Percentiles rank a stretch among this genome's conserved stretches.
These are phyloP conservation scores for Podaxis rugospora DNA, from an alignment of 768 basidiomycete genomes.

Conservation along the genomic window DNA sequence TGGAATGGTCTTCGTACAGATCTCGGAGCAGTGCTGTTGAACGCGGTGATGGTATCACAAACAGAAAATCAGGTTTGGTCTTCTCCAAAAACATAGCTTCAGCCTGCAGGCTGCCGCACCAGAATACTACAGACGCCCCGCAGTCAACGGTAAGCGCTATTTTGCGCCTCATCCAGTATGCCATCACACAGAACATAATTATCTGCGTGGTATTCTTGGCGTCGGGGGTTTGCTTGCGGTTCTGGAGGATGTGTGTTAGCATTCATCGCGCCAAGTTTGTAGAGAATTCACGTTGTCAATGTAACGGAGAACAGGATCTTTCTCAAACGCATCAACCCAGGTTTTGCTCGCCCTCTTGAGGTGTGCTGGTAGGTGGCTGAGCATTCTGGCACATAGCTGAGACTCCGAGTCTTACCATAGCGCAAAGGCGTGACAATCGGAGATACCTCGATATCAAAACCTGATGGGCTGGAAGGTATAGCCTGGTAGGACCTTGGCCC, in stretches of 20 bases:
- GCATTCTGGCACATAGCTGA: neutral
- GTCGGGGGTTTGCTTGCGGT: slow-evolving; percentile 9
- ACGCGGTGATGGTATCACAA: neutral
- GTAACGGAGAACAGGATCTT: slow-evolving; percentile 19
- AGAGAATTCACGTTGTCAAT: slow-evolving; percentile 13
- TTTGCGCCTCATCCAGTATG: slow-evolving; percentile 13
- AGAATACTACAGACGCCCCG: slow-evolving; percentile 16
- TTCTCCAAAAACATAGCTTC: neutral
- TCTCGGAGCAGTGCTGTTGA: neutral
- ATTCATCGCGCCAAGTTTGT: neutral
- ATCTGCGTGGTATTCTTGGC: slow-evolving; percentile 8
- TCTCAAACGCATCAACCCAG: slow-evolving; percentile 18
- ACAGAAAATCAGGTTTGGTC: neutral
- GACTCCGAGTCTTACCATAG: neutral
- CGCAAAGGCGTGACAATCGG: slow-evolving; percentile 12
- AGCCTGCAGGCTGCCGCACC: slow-evolving; percentile 10
- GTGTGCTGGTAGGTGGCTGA: slow-evolving; percentile 13
- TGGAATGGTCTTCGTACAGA: neutral
- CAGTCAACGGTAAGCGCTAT: slow-evolving; percentile 18
- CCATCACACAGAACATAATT: slow-evolving; percentile 13
- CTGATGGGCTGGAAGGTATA: neutral
- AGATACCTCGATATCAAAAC: slow-evolving; percentile 2
- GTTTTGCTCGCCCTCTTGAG: slow-evolving; percentile 20
- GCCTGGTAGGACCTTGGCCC: neutral
- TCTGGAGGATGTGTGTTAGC: neutral